Conservation (phyloP, 2,329 filamentous ascomycete genomes). For the Neofusicoccum cordaticola region DNA sequence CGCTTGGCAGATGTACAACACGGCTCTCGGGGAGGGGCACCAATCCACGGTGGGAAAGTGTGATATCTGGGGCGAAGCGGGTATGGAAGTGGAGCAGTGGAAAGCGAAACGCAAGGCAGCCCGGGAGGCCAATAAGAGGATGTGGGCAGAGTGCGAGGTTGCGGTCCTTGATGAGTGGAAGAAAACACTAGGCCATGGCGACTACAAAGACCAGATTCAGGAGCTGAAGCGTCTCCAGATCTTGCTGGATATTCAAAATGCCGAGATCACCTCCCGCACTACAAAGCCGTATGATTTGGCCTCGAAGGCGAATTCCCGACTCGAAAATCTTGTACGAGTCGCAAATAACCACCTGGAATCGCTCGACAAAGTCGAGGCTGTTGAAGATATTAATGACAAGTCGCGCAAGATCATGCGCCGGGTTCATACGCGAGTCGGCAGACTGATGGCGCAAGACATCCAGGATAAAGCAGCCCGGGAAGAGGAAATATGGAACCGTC, state of each 20-base stretch:
- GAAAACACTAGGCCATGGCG: background rate
- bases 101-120: background rate
- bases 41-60: background rate
- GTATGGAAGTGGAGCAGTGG: background rate
- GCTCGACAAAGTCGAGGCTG: background rate
- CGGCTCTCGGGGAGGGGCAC: background rate
- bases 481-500: background rate
- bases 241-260: background rate
- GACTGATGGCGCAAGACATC: constrained; percentile 2
- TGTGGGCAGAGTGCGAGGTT: background rate
- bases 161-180: background rate
- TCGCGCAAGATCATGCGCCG: background rate
- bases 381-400: background rate
- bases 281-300: background rate
- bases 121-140: background rate
- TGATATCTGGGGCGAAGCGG: background rate
- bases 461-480: background rate
- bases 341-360: background rate
- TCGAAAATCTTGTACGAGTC: background rate
- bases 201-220: background rate
- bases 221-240: background rate
- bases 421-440: background rate
- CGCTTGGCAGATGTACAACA: background rate
- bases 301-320: background rate
- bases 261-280: background rate